Conservation (phyloP, 2,329 filamentous ascomycete genomes). For the Alternaria novae-zelandiae region DNA sequence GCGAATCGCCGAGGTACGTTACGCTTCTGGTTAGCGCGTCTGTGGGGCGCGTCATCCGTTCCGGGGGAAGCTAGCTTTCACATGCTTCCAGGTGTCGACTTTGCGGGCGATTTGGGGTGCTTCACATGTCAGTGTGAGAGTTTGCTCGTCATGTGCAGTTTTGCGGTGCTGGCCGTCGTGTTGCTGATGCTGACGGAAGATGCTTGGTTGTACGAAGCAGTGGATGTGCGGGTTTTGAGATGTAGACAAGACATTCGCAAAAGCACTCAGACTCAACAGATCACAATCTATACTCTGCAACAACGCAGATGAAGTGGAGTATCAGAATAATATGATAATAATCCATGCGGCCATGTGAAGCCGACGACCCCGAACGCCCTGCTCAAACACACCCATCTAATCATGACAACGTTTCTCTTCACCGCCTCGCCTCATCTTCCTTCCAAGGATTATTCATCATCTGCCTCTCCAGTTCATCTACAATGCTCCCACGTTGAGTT, state of each 20-base stretch:
- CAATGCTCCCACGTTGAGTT: constrained; percentile 80
- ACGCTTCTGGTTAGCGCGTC: constrained; percentile 13
- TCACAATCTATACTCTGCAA: not conserved
- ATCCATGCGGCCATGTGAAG: constrained; percentile 2
- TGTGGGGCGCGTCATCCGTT: constrained; percentile 23
- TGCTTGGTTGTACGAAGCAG: not conserved
- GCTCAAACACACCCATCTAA: constrained; percentile 22
- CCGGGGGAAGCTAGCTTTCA: constrained; percentile 21
- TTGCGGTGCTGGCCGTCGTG: not conserved
- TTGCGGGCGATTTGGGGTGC: not conserved
- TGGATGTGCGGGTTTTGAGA: not conserved
- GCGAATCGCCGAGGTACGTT: constrained; percentile 22
- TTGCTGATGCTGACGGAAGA: constrained; percentile 3
- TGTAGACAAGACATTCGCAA: not conserved
- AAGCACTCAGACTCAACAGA: not conserved
- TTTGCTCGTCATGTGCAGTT: constrained; percentile 5
- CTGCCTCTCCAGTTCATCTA: constrained; percentile 70
- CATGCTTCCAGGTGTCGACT: constrained; percentile 17
- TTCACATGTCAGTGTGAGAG: constrained; percentile 11
- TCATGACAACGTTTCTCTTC: constrained; percentile 11
- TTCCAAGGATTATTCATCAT: constrained; percentile 34
- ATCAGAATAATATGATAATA: not conserved
- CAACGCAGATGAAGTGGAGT: not conserved
- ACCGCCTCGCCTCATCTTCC: constrained; percentile 18
- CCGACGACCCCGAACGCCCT: constrained; percentile 32